A percentile compares a stretch with the other conserved stretches of the same genome.
Conservation (phyloP, 768 basidiomycete genomes). For the Crepidotus variabilis region DNA sequence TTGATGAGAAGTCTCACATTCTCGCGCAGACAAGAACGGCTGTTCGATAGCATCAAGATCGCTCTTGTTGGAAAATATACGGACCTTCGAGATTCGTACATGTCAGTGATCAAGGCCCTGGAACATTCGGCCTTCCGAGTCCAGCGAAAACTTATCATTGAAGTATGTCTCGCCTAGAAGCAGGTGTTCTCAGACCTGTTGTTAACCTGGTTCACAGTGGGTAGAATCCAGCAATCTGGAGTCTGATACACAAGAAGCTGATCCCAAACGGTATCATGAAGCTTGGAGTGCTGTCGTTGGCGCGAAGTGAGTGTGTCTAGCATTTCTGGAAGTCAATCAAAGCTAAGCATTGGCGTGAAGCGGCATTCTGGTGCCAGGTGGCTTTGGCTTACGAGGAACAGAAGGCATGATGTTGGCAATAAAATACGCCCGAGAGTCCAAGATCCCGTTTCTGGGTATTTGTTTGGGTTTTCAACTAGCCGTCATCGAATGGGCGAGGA, state of each 20-base stretch:
- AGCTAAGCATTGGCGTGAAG: slow-evolving; percentile 29
- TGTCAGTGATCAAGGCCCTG: slow-evolving; percentile 94
- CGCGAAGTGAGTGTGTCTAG: slow-evolving; percentile 58
- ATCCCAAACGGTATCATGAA: slow-evolving; percentile 89
- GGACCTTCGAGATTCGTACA: slow-evolving; percentile 94
- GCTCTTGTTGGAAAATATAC: slow-evolving; percentile 98
- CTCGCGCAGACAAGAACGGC: slow-evolving; percentile 76
- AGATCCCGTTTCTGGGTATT: slow-evolving; percentile 92
- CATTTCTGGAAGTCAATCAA: not conserved
- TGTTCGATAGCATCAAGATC: slow-evolving; percentile 86
- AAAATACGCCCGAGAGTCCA: slow-evolving; percentile 94
- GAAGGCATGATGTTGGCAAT: slow-evolving; percentile 99
- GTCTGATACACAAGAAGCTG: slow-evolving; percentile 67
- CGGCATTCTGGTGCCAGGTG: slow-evolving; percentile 96
- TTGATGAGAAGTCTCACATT: not conserved
- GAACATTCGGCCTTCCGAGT: slow-evolving; percentile 97
- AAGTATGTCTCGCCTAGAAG: slow-evolving; percentile 44
- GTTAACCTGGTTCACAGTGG: slow-evolving; percentile 54
- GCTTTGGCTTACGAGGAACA: slow-evolving; percentile 89
- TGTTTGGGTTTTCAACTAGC: slow-evolving; percentile 98
- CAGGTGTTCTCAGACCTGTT: slow-evolving; percentile 1
- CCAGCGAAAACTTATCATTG: slow-evolving; percentile 74
- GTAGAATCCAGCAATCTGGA: slow-evolving; percentile 95
- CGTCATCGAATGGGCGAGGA: slow-evolving; percentile 91
- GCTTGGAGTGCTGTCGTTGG: slow-evolving; percentile 92